phyloP scores from a whole-genome alignment of 352 stramenopile genomes.

The Globisporangium splendens region DNA sequence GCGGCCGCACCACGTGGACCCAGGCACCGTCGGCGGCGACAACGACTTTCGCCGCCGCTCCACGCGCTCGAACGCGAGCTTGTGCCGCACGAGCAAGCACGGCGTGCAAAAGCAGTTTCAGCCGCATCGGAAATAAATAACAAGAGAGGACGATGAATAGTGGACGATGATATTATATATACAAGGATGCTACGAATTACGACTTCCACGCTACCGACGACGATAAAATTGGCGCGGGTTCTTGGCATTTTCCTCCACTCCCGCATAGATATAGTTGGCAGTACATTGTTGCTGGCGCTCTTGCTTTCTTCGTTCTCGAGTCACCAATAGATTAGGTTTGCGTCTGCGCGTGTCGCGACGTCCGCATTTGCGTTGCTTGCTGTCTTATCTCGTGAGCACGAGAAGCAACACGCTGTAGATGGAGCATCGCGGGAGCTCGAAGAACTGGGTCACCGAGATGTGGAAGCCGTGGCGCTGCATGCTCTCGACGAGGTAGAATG shows the following conservation, averaged over 20 bases:
- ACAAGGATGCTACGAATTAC: slow-evolving; percentile 4
- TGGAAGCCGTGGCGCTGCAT: slow-evolving; percentile 67
- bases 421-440: slow-evolving; percentile 59
- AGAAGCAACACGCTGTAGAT: slow-evolving; percentile 69
- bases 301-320: not conserved
- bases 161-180: not conserved
- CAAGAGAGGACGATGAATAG: slow-evolving; percentile 1
- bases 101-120: slow-evolving; percentile 47
- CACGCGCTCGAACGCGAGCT: slow-evolving; percentile 44
- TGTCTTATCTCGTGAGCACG: slow-evolving; percentile 34
- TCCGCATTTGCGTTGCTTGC: not conserved
- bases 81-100: slow-evolving; percentile 39
- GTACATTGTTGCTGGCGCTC: not conserved
- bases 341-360: too few species aligned
- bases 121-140: slow-evolving; percentile 14
- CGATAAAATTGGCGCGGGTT: too few species aligned
- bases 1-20: slow-evolving; percentile 72
- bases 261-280: slow-evolving; percentile 8
- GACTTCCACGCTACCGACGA: not conserved
- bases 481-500: slow-evolving; percentile 44
- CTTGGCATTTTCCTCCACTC: too few species aligned
- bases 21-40: slow-evolving; percentile 72
- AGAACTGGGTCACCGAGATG: slow-evolving; percentile 60
- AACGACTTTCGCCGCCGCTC: slow-evolving; percentile 61
- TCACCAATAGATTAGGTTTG: not conserved